phyloP scores from a whole-genome alignment of 805 yeast genomes.

The Aciculoconidium aculeatum region DNA sequence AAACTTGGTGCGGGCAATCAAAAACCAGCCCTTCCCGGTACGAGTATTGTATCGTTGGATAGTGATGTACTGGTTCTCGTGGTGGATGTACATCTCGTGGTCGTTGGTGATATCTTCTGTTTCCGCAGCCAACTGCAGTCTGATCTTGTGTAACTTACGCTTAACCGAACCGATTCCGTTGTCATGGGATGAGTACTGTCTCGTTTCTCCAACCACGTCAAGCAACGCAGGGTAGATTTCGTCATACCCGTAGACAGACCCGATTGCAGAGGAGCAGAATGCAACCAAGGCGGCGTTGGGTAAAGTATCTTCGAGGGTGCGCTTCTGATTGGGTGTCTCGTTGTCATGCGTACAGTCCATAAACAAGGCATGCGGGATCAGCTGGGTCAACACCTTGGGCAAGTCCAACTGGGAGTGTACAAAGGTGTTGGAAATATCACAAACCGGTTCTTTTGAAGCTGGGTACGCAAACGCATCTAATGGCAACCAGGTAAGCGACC shows the following conservation, averaged over 20 bases:
- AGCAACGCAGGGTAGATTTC: constrained; percentile 81
- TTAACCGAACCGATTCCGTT: constrained; percentile 78
- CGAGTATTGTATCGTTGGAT: constrained; percentile 80
- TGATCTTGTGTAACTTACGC: constrained; percentile 48
- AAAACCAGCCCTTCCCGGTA: constrained; percentile 83
- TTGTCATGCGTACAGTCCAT: constrained; percentile 99
- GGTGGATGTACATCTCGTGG: constrained; percentile 91
- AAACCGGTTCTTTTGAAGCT: constrained; percentile 37
- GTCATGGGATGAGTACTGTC: constrained; percentile 49
- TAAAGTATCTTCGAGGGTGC: constrained; percentile 90
- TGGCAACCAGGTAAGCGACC: constrained; percentile 79
- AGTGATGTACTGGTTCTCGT: constrained; percentile 87
- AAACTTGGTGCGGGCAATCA: constrained; percentile 85
- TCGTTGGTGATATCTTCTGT: constrained; percentile 47
- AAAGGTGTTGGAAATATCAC: constrained; percentile 1
- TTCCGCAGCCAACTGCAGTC: constrained; percentile 51
- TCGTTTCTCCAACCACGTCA: constrained; percentile 71
- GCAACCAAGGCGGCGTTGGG: constrained; percentile 95
- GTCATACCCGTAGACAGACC: constrained; percentile 91
- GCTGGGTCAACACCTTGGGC: constrained; percentile 58
- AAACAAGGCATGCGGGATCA: constrained; percentile 87
- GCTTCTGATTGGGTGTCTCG: constrained; percentile 79
- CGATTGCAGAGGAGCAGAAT: constrained; percentile 88
- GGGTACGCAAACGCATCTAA: constrained; percentile 70
- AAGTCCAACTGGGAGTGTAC: constrained; percentile 55